A percentile compares a stretch with the other conserved stretches of the same genome.
phyloP scores from a whole-genome alignment of 805 yeast genomes.

The Peterozyma xylosa region DNA sequence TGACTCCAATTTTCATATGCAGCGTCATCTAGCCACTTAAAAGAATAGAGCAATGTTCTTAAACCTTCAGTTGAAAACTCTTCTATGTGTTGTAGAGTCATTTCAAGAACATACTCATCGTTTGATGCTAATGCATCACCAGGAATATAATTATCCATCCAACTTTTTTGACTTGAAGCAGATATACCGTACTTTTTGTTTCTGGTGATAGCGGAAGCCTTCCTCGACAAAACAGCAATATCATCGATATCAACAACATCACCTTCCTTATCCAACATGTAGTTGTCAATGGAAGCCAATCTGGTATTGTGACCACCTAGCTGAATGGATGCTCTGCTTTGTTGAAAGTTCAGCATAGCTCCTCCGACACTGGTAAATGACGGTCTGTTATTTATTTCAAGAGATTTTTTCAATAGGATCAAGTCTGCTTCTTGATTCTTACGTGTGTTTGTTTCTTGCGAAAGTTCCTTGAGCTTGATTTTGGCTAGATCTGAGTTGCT shows the following conservation, averaged over 20 bases:
- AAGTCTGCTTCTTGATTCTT: slow-evolving; percentile 72
- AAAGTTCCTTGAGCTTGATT: slow-evolving; percentile 57
- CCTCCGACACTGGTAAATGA: slow-evolving; percentile 16
- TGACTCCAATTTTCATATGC: slow-evolving; percentile 63
- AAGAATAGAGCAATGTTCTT: slow-evolving; percentile 81
- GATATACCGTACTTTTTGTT: slow-evolving; percentile 41
- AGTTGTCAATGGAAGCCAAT: slow-evolving; percentile 40
- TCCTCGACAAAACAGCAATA: slow-evolving; percentile 44
- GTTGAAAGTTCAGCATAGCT: slow-evolving; percentile 12
- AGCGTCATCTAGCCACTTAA: slow-evolving; percentile 53
- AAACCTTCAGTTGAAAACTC: slow-evolving; percentile 93
- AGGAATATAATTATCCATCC: slow-evolving; percentile 28
- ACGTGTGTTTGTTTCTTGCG: slow-evolving; percentile 49
- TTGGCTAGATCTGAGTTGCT: slow-evolving; percentile 50
- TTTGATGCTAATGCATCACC: slow-evolving; percentile 55
- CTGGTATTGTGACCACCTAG: slow-evolving; percentile 3
- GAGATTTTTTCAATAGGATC: slow-evolving; percentile 49
- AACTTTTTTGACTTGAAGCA: background rate
- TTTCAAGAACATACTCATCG: slow-evolving; percentile 73
- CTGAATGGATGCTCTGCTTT: slow-evolving; percentile 6
- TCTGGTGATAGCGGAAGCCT: slow-evolving; percentile 55
- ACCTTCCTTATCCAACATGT: slow-evolving; percentile 31
- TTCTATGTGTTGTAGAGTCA: slow-evolving; percentile 84
- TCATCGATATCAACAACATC: slow-evolving; percentile 46
- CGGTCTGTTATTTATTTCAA: slow-evolving; percentile 26